Evolutionary conservation across 2,329 filamentous ascomycete genomes (phyloP).

Genomic region (Neoascochyta sp.): DNA sequence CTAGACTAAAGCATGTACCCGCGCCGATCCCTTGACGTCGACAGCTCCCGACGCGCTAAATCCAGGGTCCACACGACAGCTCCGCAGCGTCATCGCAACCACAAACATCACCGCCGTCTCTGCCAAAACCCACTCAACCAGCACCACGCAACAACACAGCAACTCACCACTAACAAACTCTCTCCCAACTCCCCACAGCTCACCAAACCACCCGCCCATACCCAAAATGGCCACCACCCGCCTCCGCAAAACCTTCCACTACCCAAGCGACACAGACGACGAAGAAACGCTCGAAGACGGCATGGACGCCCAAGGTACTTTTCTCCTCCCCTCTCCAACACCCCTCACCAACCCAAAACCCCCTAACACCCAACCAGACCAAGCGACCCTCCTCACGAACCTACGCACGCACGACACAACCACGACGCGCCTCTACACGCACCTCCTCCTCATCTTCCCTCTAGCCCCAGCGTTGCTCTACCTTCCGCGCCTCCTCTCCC

Average conservation of each 20-base stretch:
- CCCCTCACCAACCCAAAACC: neutral
- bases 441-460: slow-evolving; percentile 58
- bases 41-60: slow-evolving; percentile 9
- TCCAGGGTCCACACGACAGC: slow-evolving; percentile 12
- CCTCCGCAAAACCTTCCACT: slow-evolving; percentile 73
- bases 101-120: slow-evolving; percentile 8
- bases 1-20: too few species aligned
- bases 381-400: slow-evolving; percentile 20
- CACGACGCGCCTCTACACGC: slow-evolving; percentile 49
- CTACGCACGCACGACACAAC: slow-evolving; percentile 38
- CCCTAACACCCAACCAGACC: slow-evolving; percentile 19
- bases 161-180: neutral
- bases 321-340: neutral
- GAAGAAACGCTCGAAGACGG: slow-evolving; percentile 56
- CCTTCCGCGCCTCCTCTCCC: slow-evolving; percentile 46
- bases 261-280: slow-evolving; percentile 58
- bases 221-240: slow-evolving; percentile 54
- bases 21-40: too few species aligned
- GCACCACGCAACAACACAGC: neutral
- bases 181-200: neutral
- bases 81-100: slow-evolving; percentile 17
- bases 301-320: slow-evolving; percentile 70
- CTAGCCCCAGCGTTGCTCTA: slow-evolving; percentile 55
- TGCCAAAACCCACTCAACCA: slow-evolving; percentile 4
- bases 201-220: too few species aligned